Evolutionary conservation across 2,329 filamentous ascomycete genomes (phyloP).

Genomic region (Colletotrichum sansevieriae): DNA sequence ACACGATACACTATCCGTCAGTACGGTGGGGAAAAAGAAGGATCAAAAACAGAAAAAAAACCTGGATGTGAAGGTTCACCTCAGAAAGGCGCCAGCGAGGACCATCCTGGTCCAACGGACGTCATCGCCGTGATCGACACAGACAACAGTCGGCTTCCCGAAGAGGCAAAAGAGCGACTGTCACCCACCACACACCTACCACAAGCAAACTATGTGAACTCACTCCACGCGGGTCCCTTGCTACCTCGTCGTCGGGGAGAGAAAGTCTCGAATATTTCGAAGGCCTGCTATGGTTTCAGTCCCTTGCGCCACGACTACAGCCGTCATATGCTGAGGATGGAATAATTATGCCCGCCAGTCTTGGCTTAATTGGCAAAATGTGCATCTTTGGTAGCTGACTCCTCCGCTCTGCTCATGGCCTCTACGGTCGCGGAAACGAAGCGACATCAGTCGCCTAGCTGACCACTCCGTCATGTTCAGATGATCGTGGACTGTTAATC

Average conservation of each 20-base stretch:
- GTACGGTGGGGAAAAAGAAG: too few species aligned
- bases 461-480: neutral
- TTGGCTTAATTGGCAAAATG: neutral
- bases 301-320: slow-evolving; percentile 7
- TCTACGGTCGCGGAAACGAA: neutral
- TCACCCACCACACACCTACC: slow-evolving; percentile 9
- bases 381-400: neutral
- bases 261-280: slow-evolving; percentile 10
- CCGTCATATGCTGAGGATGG: slow-evolving; percentile 8
- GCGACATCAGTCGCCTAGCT: too few species aligned
- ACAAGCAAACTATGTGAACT: slow-evolving; percentile 14
- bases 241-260: neutral
- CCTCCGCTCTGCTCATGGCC: neutral
- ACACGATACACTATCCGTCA: neutral
- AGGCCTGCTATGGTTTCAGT: slow-evolving; percentile 22
- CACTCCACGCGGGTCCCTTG: neutral
- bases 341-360: slow-evolving; percentile 8
- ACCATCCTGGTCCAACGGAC: slow-evolving; percentile 20
- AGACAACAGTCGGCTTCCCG: slow-evolving; percentile 35
- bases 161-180: slow-evolving; percentile 36
- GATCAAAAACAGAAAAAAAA: too few species aligned
- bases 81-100: too few species aligned
- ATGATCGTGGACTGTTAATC: neutral
- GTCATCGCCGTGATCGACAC: slow-evolving; percentile 38
- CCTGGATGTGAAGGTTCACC: too few species aligned